Conservation (phyloP, 2,329 filamentous ascomycete genomes). For the Plenodomus lindquistii region DNA sequence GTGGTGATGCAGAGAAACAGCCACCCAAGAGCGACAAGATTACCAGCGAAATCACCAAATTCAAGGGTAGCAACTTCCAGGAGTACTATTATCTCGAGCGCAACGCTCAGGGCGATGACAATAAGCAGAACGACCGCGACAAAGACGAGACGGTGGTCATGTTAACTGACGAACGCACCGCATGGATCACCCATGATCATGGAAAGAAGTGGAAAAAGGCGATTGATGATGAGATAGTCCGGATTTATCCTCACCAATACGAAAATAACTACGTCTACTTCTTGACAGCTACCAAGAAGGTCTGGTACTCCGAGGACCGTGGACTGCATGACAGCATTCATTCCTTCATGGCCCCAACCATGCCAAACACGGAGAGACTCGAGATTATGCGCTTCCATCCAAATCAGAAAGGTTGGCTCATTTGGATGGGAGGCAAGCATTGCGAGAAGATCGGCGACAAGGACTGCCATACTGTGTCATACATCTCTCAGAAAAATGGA, state of each 20-base stretch:
- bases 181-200: slow-evolving; percentile 81
- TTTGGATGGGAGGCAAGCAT: slow-evolving; percentile 78
- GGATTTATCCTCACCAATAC: slow-evolving; percentile 76
- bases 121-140: slow-evolving; percentile 67
- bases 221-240: slow-evolving; percentile 68
- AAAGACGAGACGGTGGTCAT: slow-evolving; percentile 75
- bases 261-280: slow-evolving; percentile 88
- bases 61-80: slow-evolving; percentile 61
- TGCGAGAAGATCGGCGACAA: slow-evolving; percentile 60
- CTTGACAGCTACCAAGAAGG: slow-evolving; percentile 68
- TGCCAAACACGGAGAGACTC: slow-evolving; percentile 54
- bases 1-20: slow-evolving; percentile 61
- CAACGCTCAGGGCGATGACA: slow-evolving; percentile 66
- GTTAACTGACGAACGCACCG: slow-evolving; percentile 60
- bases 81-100: slow-evolving; percentile 79
- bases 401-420: slow-evolving; percentile 77
- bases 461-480: slow-evolving; percentile 74
- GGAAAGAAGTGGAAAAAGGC: slow-evolving; percentile 85
- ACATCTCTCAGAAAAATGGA: slow-evolving; percentile 78
- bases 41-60: slow-evolving; percentile 61
- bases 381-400: slow-evolving; percentile 80
- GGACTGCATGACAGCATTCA: slow-evolving; percentile 67
- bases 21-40: slow-evolving; percentile 70
- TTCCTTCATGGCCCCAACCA: slow-evolving; percentile 70
- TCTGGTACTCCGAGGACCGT: slow-evolving; percentile 82